Base-by-base conservation (phyloP, 1,284 basidiomycete genomes). In the Ganoderma lucidum region DNA sequence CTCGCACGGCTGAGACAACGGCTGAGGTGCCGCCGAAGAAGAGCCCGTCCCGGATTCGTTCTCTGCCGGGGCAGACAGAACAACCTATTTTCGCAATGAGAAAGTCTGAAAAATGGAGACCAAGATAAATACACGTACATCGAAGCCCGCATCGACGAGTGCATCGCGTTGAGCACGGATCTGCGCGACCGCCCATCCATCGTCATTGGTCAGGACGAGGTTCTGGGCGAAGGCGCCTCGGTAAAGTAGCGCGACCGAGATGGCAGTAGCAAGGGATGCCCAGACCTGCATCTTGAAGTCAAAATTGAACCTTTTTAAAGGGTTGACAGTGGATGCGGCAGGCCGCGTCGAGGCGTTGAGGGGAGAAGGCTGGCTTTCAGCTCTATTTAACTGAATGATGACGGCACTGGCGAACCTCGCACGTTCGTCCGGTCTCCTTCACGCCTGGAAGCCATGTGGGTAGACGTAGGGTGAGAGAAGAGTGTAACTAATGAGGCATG, bases 111-210 rank as follows among this genome's bases (percentile, higher is more conserved):
- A 6, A 19, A n/a, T 8, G 17, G 5, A 23, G 28, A 19, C 17
- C 1, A 42, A 12, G n/a, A 23, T 14, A 42, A 9, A 8, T 37
- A 17, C 30, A 75, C 84, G 12, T 42, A 86, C 85, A 56, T 84
- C 72, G 70, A 80, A 85, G 35, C 83, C 84, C 35, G 80, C 81
- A 5, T 75, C 75, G 35, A 77, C 76, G 53, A 87, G 77, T 0
- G 84, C 82, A 23, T 78, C 73, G 67, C 81, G 82, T 66, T 85
- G 81, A 3, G 83, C 83, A 51, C 85, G 82, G 67, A 87, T 82
- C 70, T 85, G 83, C 8, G 86, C 85, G 4, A 82, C 81, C 1
- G 86, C 86, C 86, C 86, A 88, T 10, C 86, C 85, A 71, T 87
- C 85, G 70, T 86, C 85, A 67, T 87, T 86, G 32, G 83, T 82